phyloP scores from a whole-genome alignment of 2,329 filamentous ascomycete species.

The Cytospora piceae region DNA sequence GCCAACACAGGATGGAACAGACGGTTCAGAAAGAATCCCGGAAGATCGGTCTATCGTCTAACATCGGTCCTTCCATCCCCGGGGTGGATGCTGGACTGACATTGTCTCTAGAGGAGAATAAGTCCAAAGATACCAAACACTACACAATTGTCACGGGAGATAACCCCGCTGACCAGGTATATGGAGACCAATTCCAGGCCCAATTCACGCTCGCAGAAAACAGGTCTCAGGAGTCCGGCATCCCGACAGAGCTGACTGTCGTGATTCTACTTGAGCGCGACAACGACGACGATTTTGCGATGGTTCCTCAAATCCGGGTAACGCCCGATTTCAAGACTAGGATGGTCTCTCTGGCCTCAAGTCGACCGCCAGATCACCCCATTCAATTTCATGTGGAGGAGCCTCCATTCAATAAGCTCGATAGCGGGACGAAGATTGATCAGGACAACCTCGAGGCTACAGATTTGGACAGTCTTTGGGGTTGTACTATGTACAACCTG shows the following conservation, averaged over 20 bases:
- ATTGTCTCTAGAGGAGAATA: background rate
- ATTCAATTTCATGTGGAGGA: slow-evolving; percentile 1
- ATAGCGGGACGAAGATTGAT: background rate
- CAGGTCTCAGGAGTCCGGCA: slow-evolving; percentile 1
- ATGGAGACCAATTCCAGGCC: slow-evolving; percentile 4
- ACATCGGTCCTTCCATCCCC: background rate
- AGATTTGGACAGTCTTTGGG: slow-evolving; percentile 13
- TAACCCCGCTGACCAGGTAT: slow-evolving; percentile 10
- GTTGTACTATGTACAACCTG: slow-evolving; percentile 8
- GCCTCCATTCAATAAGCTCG: background rate
- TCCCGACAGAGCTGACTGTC: slow-evolving; percentile 12
- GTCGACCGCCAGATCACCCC: slow-evolving; percentile 2
- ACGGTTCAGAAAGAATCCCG: slow-evolving; percentile 6
- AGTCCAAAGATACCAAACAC: slow-evolving; percentile 1
- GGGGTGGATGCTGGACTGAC: background rate
- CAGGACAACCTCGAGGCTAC: background rate
- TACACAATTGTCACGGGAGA: slow-evolving; percentile 1
- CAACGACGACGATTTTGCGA: slow-evolving; percentile 1
- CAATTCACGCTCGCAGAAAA: slow-evolving; percentile 14
- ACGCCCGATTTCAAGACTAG: slow-evolving; percentile 4
- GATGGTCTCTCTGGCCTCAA: background rate
- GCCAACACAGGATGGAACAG: slow-evolving; percentile 7
- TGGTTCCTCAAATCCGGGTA: slow-evolving; percentile 4
- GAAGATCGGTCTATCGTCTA: slow-evolving; percentile 1
- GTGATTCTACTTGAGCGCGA: slow-evolving; percentile 12